A percentile compares a stretch with the other conserved stretches of the same genome.
Conservation (phyloP, 805 yeast species). For the Candida krabiensis region DNA sequence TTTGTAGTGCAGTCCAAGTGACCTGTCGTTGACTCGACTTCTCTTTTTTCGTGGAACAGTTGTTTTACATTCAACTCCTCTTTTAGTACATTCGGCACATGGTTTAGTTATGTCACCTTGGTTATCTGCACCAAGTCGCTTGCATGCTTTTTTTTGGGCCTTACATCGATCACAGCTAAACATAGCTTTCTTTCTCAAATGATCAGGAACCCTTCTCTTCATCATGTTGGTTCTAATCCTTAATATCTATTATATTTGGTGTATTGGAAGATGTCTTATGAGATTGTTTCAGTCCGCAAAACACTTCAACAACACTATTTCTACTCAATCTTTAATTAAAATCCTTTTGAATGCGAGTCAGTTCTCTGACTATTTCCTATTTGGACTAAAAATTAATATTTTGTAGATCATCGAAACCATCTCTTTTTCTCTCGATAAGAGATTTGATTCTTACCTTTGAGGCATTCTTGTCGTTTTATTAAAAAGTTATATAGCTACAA, state of each 20-base stretch:
- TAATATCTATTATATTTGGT: neutral
- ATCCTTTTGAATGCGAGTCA: too few species aligned
- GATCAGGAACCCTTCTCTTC: constrained; percentile 4
- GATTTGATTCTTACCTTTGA: too few species aligned
- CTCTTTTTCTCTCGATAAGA: too few species aligned
- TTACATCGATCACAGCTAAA: constrained; percentile 4
- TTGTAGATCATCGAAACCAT: too few species aligned
- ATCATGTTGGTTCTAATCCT: neutral
- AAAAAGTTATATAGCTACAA: too few species aligned
- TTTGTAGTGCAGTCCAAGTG: constrained; percentile 4
- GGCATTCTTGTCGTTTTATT: too few species aligned
- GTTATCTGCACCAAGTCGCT: too few species aligned
- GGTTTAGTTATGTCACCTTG: too few species aligned
- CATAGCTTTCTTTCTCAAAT: constrained; percentile 3
- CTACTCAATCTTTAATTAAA: too few species aligned
- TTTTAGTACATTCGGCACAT: constrained; percentile 1
- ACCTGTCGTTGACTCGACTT: neutral
- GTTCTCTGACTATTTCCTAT: too few species aligned
- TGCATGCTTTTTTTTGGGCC: constrained; percentile 1
- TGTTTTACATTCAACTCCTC: constrained; percentile 5
- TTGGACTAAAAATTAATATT: too few species aligned
- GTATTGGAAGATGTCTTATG: neutral
- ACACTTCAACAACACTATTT: too few species aligned
- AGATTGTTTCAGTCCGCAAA: constrained; percentile 2
- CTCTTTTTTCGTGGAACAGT: constrained; percentile 2